A percentile compares a stretch with the other conserved stretches of the same genome.
phyloP scores from a whole-genome alignment of 768 basidiomycete species.

The Phylloporus arenicola region DNA sequence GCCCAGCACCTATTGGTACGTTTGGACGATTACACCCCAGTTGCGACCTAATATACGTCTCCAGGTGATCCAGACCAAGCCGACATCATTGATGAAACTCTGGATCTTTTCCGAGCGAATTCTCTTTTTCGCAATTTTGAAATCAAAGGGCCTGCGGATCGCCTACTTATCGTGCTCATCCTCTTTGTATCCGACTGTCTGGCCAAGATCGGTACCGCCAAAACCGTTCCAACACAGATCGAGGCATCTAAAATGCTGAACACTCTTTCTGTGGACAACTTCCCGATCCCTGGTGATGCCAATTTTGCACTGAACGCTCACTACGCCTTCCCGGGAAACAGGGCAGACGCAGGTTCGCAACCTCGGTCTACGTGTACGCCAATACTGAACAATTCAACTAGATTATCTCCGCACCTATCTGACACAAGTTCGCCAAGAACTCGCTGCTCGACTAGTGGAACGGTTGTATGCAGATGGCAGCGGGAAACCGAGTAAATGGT shows the following conservation, averaged over 20 bases:
- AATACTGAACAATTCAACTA: constrained; percentile 28
- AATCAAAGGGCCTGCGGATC: constrained; percentile 96
- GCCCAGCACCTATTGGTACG: constrained; percentile 80
- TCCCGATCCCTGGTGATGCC: constrained; percentile 93
- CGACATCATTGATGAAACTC: constrained; percentile 93
- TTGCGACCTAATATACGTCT: constrained; percentile 10
- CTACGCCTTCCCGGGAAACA: constrained; percentile 72
- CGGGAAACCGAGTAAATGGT: constrained; percentile 98
- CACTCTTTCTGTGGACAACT: constrained; percentile 89
- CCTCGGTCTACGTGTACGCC: not conserved
- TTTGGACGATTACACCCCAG: constrained; percentile 7
- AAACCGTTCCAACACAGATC: constrained; percentile 64
- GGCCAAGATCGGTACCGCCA: constrained; percentile 73
- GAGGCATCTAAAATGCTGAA: constrained; percentile 87
- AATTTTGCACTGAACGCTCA: constrained; percentile 90
- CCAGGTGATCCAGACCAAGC: constrained; percentile 71
- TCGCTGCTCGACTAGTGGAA: constrained; percentile 81
- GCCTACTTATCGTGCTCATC: constrained; percentile 93
- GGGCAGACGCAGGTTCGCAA: constrained; percentile 73
- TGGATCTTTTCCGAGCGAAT: constrained; percentile 97
- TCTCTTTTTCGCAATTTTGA: constrained; percentile 99
- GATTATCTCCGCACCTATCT: constrained; percentile 90
- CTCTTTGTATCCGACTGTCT: constrained; percentile 98
- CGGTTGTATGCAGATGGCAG: constrained; percentile 89
- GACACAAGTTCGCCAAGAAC: constrained; percentile 88